Base-by-base conservation (phyloP, 169 alveolate species). In the Hepatocystis sp. region DNA sequence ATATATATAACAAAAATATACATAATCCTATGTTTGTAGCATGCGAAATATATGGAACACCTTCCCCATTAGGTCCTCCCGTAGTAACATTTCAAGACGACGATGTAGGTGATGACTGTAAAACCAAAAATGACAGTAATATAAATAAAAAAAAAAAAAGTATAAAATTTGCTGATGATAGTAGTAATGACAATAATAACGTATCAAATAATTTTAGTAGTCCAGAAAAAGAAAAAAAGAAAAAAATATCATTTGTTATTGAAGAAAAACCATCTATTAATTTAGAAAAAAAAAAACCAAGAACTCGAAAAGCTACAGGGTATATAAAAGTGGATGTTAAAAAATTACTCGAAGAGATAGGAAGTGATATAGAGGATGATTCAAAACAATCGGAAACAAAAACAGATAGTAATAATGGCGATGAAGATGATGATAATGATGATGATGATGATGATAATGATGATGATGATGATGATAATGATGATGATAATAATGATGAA, bases 321-420 rank as follows among this genome's bases (percentile, higher is more conserved):
- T 71, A 25, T 71, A 76, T 56, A 58, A 56, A 71, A 30, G 42
- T 71, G 86, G 86, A 71, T 51, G 36, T 56, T 8, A 71, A 34
- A 42, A 71, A 56, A 36, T 30, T 56, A 17, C 34, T 71, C 21
- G 55, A 71, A 36, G 47, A 71, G 28, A 71, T 71, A 40, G 86
- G 34, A 34, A 44, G 4, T 56, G 71, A n/a, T n/a, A n/a, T n/a
- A n/a, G n/a, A n/a, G n/a, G n/a, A n/a, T n/a, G n/a, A n/a, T n/a
- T n/a, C n/a, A n/a, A n/a, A n/a, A n/a, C n/a, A n/a, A n/a, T n/a
- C n/a, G n/a, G n/a, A n/a, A n/a, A n/a, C n/a, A n/a, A n/a, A n/a
- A n/a, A n/a, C n/a, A n/a, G n/a, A n/a, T n/a, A n/a, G n/a, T n/a
- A n/a, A n/a, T n/a, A n/a, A n/a, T n/a, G n/a, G n/a, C n/a, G n/a